Base-by-base conservation (phyloP, 2,329 filamentous ascomycete species). In the Penicillium sp. region DNA sequence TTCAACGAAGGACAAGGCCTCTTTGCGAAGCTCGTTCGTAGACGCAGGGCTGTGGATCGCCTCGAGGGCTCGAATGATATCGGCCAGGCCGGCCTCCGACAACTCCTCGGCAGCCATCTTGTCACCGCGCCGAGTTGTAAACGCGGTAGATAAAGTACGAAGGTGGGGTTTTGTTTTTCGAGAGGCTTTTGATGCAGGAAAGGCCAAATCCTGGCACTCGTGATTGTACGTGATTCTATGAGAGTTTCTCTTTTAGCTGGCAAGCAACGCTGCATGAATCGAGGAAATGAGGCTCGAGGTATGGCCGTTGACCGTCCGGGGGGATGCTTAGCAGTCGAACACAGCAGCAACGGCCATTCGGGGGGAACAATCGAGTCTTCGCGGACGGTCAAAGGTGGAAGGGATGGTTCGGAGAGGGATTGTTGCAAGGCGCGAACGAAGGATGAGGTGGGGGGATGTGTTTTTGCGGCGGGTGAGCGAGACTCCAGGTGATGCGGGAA, bases 1-100 rank as follows among this genome's bases (percentile, higher is more conserved):
- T 72, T 99, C 95, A 64, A 99, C 88, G 70, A 92, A 96, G 37
- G 85, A 77, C 62, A 95, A 90, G 46, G 95, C 95, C 73, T 95
- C 85, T 72, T 90, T 85, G 62, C 95, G 91, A 53, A 89, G 82
- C 62, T 90, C 84, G 75, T 97, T 97, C 63, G 87, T 83, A 42
- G 93, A 93, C 59, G 86, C 84, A 11, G 93, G 86, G 70, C 86
- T 88, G 79, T 98, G 93, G 60, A 97, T 91, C 66, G 96, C 85
- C 67, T 95, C 86, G 65, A 99, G 86, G 42, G 95, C 95, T 69
- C 90, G 85, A 69, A 92, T 86, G 63, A 98, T 95, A 54, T 76
- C 76, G 61, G 71, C 67, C 67, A 76, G 74, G 58, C 72, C 71
- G 59, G 68, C 68, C 58, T 73, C 73, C 26, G 71, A 71, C 49